These are phyloP conservation scores for Mycena sp. DNA, from an alignment of 1,284 basidiomycete genomes.

Conservation along the genomic window DNA sequence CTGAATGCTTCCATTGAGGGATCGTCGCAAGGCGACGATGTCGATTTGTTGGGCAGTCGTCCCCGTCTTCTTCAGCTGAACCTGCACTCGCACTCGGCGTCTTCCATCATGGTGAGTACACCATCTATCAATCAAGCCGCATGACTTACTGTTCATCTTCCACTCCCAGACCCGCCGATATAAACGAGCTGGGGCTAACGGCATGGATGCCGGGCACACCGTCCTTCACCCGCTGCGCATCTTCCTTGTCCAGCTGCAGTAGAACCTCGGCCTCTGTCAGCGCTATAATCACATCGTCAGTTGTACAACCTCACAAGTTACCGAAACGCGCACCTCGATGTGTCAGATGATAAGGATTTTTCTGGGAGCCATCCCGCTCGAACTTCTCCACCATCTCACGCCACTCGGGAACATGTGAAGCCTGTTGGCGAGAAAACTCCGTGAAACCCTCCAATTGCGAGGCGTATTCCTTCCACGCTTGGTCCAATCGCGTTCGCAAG, in stretches of 20 bases:
- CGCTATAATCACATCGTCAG: background rate
- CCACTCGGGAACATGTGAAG: background rate
- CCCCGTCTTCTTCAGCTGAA: background rate
- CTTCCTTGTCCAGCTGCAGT: background rate
- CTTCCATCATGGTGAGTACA: background rate
- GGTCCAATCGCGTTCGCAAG: no score
- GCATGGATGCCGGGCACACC: background rate
- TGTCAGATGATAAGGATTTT: background rate
- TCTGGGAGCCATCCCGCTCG: background rate
- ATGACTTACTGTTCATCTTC: background rate
- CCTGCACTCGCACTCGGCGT: background rate
- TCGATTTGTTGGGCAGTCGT: conserved; percentile 2
- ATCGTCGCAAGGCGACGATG: background rate
- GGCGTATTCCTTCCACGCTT: background rate
- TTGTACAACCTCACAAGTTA: no score
- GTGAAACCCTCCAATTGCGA: background rate
- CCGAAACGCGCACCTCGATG: no score
- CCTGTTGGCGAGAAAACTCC: background rate
- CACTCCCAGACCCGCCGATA: background rate
- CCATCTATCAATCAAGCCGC: no score
- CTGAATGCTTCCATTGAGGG: background rate
- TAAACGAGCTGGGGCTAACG: background rate
- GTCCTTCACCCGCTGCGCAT: background rate
- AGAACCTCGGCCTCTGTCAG: conserved; percentile 12
- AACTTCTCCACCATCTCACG: background rate